Evolutionary conservation across 148 eudicot species (phyloP).

Genomic region (Rhododendron simsii): DNA sequence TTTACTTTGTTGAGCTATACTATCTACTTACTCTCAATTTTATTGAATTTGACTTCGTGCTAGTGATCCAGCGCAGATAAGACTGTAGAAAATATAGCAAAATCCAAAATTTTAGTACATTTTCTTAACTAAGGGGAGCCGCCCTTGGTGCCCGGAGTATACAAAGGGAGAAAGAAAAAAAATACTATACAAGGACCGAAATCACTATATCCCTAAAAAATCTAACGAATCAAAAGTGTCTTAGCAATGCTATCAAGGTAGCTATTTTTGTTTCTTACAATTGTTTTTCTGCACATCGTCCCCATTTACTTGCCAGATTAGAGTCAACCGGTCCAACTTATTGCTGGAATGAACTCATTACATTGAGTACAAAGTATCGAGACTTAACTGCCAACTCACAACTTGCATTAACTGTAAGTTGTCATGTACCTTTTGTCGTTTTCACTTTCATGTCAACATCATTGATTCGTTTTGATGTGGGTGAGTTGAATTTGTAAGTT

Average conservation of each 20-base stretch:
- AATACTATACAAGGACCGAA: neutral
- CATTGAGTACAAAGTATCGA: constrained; percentile 88
- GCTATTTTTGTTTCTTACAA: neutral
- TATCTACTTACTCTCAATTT: too few relatives aligned
- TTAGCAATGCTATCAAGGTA: neutral
- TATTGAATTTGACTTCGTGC: neutral
- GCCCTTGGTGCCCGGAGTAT: neutral
- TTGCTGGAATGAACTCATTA: constrained; percentile 87
- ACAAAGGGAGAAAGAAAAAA: neutral
- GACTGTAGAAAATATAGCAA: neutral
- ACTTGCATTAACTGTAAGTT: constrained; percentile 73
- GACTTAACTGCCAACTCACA: constrained; percentile 92
- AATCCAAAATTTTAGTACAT: too few relatives aligned
- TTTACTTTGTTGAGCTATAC: neutral
- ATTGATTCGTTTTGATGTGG: neutral
- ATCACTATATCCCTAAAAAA: neutral
- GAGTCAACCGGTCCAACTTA: constrained; percentile 72
- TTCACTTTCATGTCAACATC: neutral
- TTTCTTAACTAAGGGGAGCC: neutral
- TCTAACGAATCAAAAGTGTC: neutral
- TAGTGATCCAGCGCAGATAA: too few relatives aligned
- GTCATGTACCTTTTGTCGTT: neutral
- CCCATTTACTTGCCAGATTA: constrained; percentile 39
- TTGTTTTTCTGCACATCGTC: neutral
- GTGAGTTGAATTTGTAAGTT: neutral